Base-by-base conservation (phyloP, 2,329 filamentous ascomycete genomes). In the Bipolaris bicolor region DNA sequence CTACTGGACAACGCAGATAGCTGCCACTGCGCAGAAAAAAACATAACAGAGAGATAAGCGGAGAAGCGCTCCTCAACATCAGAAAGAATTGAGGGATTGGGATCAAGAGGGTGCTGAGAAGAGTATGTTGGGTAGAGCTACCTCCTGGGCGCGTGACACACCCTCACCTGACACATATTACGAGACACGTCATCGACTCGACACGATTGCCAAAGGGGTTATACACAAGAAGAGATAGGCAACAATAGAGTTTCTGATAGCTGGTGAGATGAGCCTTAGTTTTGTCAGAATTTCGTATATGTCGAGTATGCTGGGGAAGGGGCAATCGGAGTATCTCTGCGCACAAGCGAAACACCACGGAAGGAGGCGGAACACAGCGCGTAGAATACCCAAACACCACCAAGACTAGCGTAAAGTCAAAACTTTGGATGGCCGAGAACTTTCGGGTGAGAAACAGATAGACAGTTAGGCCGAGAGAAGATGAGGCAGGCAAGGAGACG, bases 281-380 rank as follows among this genome's bases (percentile, higher is more conserved):
- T 18, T 9, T 4, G 7, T 10, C 15, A 7, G n/a, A 31, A 18
- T 24, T 18, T 31, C 15, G 34, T 34, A 9, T n/a, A 15, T 43
- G 20, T 34, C 16, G 11, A n/a, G 33, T n/a, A 16, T 34, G 39
- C 24, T 46, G 40, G 29, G 20, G 34, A 4, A 41, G 13, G 13
- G 20, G 34, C 10, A 29, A 22, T 18, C n/a, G 7, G 34, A 31
- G 46, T 55, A 46, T 57, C 61, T 60, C 63, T 61, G 50, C 56
- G 62, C 58, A 48, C 26, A 65, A 61, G 65, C 59, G 62, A 68
- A 71, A 70, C 68, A 66, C 58, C 61, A 63, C 45, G 55, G 57
- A 52, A 49, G 53, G 44, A 46, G 52, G 45, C 40, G 29, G 24
- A 46, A 39, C 40, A 49, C 34, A 57, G 62, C 57, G 61, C 61